phyloP scores from a whole-genome alignment of 176 grass and related monocot species.

The Dactylis glomerata region DNA sequence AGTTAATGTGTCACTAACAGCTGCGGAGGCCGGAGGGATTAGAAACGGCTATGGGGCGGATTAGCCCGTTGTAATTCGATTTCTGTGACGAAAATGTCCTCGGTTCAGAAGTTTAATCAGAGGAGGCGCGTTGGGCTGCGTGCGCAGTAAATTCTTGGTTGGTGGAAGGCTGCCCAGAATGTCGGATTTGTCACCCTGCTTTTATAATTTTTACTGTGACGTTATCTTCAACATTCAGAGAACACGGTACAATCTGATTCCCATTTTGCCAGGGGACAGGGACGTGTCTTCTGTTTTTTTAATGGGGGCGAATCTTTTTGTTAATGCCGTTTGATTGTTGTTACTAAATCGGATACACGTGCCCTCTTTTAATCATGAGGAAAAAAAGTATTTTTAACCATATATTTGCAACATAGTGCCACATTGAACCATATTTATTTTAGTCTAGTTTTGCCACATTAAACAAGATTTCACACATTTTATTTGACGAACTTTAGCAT shows the following conservation, averaged over 20 bases:
- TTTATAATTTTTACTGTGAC: neutral
- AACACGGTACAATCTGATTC: neutral
- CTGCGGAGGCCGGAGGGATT: neutral
- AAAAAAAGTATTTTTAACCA: too few species aligned
- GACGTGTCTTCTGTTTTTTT: too few species aligned
- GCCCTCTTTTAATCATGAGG: too few species aligned
- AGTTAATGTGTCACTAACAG: neutral
- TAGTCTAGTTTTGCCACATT: too few species aligned
- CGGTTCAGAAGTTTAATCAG: neutral
- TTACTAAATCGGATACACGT: too few species aligned
- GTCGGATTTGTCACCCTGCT: neutral
- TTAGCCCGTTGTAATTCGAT: neutral
- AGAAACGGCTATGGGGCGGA: neutral
- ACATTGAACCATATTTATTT: too few species aligned
- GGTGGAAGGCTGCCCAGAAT: neutral
- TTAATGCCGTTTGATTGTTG: too few species aligned
- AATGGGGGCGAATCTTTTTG: too few species aligned
- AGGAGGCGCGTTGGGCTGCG: neutral
- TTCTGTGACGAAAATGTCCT: neutral
- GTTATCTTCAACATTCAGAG: neutral
- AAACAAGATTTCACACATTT: too few species aligned
- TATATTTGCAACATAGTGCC: too few species aligned
- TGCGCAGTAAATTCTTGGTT: constrained; percentile 9
- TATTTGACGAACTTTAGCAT: too few species aligned
- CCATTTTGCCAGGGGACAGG: neutral